A percentile compares a stretch with the other conserved stretches of the same genome.
phyloP scores from a whole-genome alignment of 208 protist species.

The Trypanosoma theileri region DNA sequence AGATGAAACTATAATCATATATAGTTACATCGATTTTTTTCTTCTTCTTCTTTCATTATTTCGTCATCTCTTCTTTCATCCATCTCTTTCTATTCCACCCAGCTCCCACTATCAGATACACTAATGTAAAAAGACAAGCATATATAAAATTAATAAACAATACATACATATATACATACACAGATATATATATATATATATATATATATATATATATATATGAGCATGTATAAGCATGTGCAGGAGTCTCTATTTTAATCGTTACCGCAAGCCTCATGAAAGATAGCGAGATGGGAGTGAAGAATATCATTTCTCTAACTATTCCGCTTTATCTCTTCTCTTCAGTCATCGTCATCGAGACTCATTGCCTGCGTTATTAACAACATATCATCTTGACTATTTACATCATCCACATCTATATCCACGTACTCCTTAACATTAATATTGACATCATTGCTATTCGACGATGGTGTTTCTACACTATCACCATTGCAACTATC shows the following conservation, averaged over 20 bases:
- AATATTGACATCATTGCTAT: background rate
- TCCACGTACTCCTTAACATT: background rate
- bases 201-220: constrained; percentile 10
- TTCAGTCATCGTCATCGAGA: too few relatives aligned
- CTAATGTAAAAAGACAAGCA: background rate
- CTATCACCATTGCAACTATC: constrained; percentile 17
- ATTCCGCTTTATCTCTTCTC: too few relatives aligned
- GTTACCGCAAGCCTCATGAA: too few relatives aligned
- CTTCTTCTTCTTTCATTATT: background rate
- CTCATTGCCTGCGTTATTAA: too few relatives aligned
- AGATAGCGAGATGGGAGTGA: too few relatives aligned
- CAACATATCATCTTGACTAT: too few relatives aligned
- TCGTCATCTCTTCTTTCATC: background rate
- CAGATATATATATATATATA: constrained; percentile 20
- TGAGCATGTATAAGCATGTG: background rate
- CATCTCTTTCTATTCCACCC: background rate
- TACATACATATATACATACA: background rate
- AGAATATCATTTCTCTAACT: too few relatives aligned
- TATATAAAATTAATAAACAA: constrained; percentile 13
- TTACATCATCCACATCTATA: background rate
- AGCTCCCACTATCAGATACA: too few relatives aligned
- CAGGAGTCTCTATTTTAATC: background rate
- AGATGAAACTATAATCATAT: background rate
- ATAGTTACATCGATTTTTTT: background rate
- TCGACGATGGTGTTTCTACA: background rate